These are phyloP conservation scores for Geotrichum cucujoidarum DNA, from an alignment of 1,139 yeast species.

Conservation along the genomic window DNA sequence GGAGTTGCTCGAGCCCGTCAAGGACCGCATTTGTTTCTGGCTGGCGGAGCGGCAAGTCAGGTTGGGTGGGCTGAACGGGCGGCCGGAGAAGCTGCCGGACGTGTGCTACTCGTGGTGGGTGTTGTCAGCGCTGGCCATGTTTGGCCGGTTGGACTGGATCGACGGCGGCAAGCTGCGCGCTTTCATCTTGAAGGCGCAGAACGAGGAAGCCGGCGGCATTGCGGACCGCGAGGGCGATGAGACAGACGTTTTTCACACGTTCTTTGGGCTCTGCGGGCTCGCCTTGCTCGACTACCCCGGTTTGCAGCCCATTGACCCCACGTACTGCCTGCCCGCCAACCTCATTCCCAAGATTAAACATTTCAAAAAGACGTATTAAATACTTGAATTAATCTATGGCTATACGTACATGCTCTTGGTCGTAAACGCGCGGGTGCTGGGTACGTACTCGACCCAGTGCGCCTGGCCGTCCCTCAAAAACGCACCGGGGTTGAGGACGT, in stretches of 20 bases:
- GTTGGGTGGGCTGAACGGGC: conserved; percentile 88
- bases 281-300: conserved; percentile 61
- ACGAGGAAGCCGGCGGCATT: conserved; percentile 74
- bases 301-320: conserved; percentile 67
- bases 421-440: conserved; percentile 44
- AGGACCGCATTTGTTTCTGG: conserved; percentile 64
- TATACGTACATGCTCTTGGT: conserved; percentile 19
- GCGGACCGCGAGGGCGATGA: conserved; percentile 89
- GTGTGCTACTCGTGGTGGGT: conserved; percentile 99
- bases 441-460: conserved; percentile 67
- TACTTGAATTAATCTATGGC: neutral
- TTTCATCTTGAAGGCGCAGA: conserved; percentile 78
- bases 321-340: conserved; percentile 71
- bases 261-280: conserved; percentile 84
- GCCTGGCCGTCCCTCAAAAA: conserved; percentile 47
- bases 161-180: conserved; percentile 53
- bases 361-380: conserved; percentile 14
- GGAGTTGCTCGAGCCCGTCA: conserved; percentile 39
- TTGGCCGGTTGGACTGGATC: conserved; percentile 68
- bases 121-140: conserved; percentile 66
- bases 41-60: conserved; percentile 86
- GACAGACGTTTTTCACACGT: conserved; percentile 88
- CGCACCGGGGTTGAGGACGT: conserved; percentile 65
- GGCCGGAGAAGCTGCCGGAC: conserved; percentile 95
- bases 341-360: conserved; percentile 30